Base-by-base conservation (phyloP, 169 alveolate genomes). In the Plasmodium berghei region DNA sequence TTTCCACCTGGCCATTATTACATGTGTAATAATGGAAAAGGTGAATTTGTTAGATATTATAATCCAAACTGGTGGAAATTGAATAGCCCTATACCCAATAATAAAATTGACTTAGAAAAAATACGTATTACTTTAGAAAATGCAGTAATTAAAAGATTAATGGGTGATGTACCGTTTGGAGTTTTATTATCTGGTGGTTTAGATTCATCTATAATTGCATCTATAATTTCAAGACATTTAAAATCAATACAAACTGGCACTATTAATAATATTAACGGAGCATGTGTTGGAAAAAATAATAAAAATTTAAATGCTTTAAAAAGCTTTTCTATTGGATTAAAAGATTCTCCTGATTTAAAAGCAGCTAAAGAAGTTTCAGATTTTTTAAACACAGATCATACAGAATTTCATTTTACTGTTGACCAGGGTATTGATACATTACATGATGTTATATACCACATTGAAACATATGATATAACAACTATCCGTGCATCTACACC, bases 401-500 rank as follows among this genome's bases (percentile, higher is more conserved):
- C 94, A 28, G 96, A 90, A 45, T 94, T 94, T 89, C 93, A 93
- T 40, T 95, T 95, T 83, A 94, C 97, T 20, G 87, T 93, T 34
- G 94, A 96, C 73, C 96, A 92, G 93, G 93, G 87, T 91, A 70
- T 93, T 2, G 95, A 92, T 42, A 91, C 90, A 9, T 83, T 94
- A 18, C 92, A 80, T 9, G 96, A 97, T 86, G 97, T 97, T 9
- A 95, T 97, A 46, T 95, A 94, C 64, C 95, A 94, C 70, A 73
- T 95, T 46, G 98, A 96, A 87, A 94, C 97, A 18, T 97, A 93
- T 67, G 97, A 97, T 45, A 94, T 94, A 52, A 93, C 97, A 10
- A 96, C 97, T 26, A 90, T 97, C 20, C 93, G 98, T 22, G 98
- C 98, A 8, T 93, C 98, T 34, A 93, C 96, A 6, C 97, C 97